These are phyloP conservation scores for Calonectria montana DNA, from an alignment of 2,329 filamentous ascomycete genomes.

Conservation along the genomic window DNA sequence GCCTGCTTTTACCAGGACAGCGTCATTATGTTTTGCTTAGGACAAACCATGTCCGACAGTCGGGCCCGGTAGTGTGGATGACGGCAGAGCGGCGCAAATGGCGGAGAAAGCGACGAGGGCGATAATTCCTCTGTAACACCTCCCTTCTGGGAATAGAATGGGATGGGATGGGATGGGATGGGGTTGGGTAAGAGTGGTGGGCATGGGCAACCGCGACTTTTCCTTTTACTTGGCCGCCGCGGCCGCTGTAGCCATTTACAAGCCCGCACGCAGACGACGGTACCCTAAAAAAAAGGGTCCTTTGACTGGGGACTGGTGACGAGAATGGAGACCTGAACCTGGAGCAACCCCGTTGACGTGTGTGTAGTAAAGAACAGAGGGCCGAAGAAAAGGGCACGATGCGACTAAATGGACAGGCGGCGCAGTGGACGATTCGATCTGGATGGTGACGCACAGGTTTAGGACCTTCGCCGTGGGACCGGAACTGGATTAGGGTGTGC, in stretches of 20 bases:
- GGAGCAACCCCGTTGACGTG: slow-evolving; percentile 15
- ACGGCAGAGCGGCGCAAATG: slow-evolving; percentile 19
- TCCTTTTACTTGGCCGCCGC: slow-evolving; percentile 8
- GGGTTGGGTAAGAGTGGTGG: neutral
- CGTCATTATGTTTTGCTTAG: slow-evolving; percentile 24
- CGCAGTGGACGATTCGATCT: slow-evolving; percentile 43
- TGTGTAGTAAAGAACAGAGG: slow-evolving; percentile 9
- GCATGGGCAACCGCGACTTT: neutral
- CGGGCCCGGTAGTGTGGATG: slow-evolving; percentile 26
- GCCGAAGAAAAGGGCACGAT: slow-evolving; percentile 15
- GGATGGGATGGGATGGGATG: neutral
- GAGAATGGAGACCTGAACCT: slow-evolving; percentile 12
- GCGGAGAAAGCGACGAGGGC: slow-evolving; percentile 10
- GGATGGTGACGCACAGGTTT: slow-evolving; percentile 45
- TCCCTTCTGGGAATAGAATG: slow-evolving; percentile 10
- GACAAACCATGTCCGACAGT: slow-evolving; percentile 17
- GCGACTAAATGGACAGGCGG: slow-evolving; percentile 12
- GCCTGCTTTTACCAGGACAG: slow-evolving; percentile 23
- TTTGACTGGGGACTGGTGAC: slow-evolving; percentile 1
- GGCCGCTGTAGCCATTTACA: slow-evolving; percentile 19
- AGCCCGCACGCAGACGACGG: slow-evolving; percentile 13
- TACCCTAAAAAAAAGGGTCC: slow-evolving; percentile 17
- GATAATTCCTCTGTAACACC: slow-evolving; percentile 4
- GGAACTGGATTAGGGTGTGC: slow-evolving; percentile 41
- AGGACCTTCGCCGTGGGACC: slow-evolving; percentile 38